phyloP scores from a whole-genome alignment of 441 rosid genomes.

The Populus trichocarpa region DNA sequence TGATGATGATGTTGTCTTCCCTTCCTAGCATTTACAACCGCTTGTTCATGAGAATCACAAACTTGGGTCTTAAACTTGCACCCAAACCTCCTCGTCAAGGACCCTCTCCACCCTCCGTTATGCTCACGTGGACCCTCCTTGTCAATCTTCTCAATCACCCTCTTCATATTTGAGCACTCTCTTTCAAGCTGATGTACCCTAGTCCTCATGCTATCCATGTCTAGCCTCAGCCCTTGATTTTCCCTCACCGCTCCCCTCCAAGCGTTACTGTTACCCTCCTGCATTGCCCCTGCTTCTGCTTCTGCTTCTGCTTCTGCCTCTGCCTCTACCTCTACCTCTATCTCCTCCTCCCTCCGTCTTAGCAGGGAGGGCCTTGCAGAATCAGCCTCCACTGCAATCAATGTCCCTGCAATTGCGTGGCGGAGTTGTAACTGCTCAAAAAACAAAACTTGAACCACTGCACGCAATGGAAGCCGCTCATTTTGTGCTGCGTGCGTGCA shows the following conservation, averaged over 20 bases:
- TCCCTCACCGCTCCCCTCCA: conserved; percentile 82
- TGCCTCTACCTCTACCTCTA: conserved; percentile 22
- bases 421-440: conserved; percentile 97
- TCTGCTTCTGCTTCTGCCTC: neutral
- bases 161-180: conserved; percentile 86
- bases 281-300: conserved; percentile 18
- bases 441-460: conserved; percentile 85
- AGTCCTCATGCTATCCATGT: conserved; percentile 97
- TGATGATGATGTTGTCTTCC: conserved; percentile 36
- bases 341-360: conserved; percentile 26
- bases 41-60: no score
- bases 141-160: conserved; percentile 75
- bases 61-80: conserved; percentile 57
- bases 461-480: conserved; percentile 82
- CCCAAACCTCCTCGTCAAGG: conserved; percentile 55
- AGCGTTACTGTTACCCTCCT: conserved; percentile 25
- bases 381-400: conserved; percentile 58
- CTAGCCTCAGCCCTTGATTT: conserved; percentile 90
- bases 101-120: conserved; percentile 44
- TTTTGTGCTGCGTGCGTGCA: conserved; percentile 97
- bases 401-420: conserved; percentile 83
- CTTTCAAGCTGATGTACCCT: conserved; percentile 81
- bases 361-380: conserved; percentile 25
- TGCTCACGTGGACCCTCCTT: conserved; percentile 23
- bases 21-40: conserved; percentile 39